These are phyloP conservation scores for Bocquillonia castaneifolia DNA, from an alignment of 441 rosid genomes.

Conservation along the genomic window DNA sequence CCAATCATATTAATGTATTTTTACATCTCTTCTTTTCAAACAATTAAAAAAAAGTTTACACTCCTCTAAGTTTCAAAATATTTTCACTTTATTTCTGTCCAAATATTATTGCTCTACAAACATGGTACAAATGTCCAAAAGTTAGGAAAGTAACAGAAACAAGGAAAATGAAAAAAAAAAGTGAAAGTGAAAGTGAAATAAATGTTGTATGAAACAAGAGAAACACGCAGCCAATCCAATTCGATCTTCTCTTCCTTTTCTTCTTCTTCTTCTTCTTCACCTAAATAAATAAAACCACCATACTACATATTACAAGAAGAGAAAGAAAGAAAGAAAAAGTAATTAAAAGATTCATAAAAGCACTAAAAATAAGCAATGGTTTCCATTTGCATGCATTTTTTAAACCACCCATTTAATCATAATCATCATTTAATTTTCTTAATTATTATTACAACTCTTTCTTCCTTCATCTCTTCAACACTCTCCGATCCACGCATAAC, in stretches of 20 bases:
- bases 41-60: too few species aligned
- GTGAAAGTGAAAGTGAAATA: too few species aligned
- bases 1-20: too few species aligned
- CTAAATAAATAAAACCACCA: not conserved
- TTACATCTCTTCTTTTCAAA: too few species aligned
- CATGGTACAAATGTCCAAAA: too few species aligned
- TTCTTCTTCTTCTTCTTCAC: not conserved
- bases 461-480: conserved; percentile 18
- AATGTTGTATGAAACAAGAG: not conserved
- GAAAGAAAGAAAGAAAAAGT: not conserved
- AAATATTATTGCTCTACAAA: too few species aligned
- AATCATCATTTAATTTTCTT: conserved; percentile 18
- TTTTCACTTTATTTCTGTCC: too few species aligned
- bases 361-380: not conserved
- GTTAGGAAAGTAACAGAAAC: too few species aligned
- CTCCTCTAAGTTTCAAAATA: too few species aligned
- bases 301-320: too few species aligned
- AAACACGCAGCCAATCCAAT: not conserved
- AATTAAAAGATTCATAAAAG: not conserved
- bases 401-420: not conserved
- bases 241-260: not conserved
- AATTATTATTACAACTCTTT: not conserved
- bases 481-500: conserved; percentile 46
- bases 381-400: conserved; percentile 5
- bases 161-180: too few species aligned